Evolutionary conservation across 176 grass and related monocot species (phyloP).

Genomic region (Eragrostis curvula): DNA sequence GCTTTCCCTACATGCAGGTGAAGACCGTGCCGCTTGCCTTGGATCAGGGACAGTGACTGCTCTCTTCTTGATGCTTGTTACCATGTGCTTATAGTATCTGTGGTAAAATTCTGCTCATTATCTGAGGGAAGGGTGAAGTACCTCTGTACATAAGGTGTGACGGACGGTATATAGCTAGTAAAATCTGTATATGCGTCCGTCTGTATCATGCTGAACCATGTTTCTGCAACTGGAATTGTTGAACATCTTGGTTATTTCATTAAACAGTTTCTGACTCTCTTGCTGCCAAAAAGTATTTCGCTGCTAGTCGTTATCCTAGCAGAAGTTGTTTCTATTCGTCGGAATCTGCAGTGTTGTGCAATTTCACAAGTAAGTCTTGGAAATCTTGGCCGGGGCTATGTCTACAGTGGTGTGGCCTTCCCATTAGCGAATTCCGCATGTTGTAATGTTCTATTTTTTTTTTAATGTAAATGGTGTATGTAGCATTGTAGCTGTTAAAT

Average conservation of each 20-base stretch:
- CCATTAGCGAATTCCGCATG: no score
- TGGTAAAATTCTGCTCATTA: neutral
- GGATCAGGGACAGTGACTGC: slow-evolving; percentile 50
- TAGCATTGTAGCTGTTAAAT: no score
- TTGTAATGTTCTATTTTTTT: no score
- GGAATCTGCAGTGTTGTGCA: no score
- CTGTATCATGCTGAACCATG: neutral
- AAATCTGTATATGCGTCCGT: slow-evolving; percentile 3
- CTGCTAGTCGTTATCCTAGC: neutral
- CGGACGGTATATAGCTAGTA: slow-evolving; percentile 15
- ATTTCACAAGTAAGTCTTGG: no score
- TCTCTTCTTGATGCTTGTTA: neutral
- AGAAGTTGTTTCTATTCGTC: no score
- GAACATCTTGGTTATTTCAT: slow-evolving; percentile 26
- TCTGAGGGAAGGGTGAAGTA: neutral
- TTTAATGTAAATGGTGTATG: no score
- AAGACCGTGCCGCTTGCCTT: slow-evolving; percentile 79
- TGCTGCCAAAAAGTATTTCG: neutral
- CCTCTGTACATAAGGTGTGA: neutral
- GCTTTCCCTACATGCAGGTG: slow-evolving; percentile 47
- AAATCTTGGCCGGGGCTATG: no score
- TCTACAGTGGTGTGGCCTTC: no score
- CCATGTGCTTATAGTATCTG: neutral
- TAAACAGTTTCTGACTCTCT: neutral
- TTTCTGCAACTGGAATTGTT: slow-evolving; percentile 8